Evolutionary conservation across 139 green algal genomes (phyloP).

Genomic region (Closterium sp.): DNA sequence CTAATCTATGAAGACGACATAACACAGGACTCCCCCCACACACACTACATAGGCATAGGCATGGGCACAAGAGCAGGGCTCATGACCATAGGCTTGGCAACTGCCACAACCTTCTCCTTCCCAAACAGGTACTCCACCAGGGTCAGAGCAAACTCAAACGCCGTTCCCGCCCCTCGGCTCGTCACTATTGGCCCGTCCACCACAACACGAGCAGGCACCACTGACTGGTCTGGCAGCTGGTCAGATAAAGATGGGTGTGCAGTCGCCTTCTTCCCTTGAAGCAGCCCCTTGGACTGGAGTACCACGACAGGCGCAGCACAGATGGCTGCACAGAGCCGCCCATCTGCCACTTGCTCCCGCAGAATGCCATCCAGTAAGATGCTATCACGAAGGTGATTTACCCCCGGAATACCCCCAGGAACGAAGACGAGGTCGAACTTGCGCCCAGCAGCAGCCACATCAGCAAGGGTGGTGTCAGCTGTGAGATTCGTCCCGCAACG

Average conservation of each 20-base stretch:
- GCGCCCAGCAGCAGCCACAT: background rate
- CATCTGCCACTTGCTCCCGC: constrained; percentile 58
- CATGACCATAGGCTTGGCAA: constrained; percentile 90
- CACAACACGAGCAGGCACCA: constrained; percentile 74
- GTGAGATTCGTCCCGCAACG: constrained; percentile 30
- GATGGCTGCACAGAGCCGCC: constrained; percentile 78
- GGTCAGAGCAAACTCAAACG: constrained; percentile 92
- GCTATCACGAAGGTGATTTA: constrained; percentile 79
- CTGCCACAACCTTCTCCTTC: constrained; percentile 74
- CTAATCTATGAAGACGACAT: no score
- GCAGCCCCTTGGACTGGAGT: constrained; percentile 74
- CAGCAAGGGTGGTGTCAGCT: constrained; percentile 8
- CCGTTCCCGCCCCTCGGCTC: constrained; percentile 81
- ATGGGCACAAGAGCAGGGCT: background rate
- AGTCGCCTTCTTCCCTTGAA: constrained; percentile 78
- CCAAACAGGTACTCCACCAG: constrained; percentile 89
- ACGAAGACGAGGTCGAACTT: background rate
- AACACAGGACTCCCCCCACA: no score
- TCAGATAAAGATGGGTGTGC: constrained; percentile 82
- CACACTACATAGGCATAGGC: no score
- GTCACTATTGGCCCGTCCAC: constrained; percentile 83
- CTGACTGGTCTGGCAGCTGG: constrained; percentile 33
- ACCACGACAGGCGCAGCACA: constrained; percentile 92
- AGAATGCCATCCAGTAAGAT: constrained; percentile 50
- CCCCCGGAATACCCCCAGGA: constrained; percentile 87